These are phyloP conservation scores for Phaeosphaeriaceae sp. DNA, from an alignment of 2,329 filamentous ascomycete species.

Conservation along the genomic window DNA sequence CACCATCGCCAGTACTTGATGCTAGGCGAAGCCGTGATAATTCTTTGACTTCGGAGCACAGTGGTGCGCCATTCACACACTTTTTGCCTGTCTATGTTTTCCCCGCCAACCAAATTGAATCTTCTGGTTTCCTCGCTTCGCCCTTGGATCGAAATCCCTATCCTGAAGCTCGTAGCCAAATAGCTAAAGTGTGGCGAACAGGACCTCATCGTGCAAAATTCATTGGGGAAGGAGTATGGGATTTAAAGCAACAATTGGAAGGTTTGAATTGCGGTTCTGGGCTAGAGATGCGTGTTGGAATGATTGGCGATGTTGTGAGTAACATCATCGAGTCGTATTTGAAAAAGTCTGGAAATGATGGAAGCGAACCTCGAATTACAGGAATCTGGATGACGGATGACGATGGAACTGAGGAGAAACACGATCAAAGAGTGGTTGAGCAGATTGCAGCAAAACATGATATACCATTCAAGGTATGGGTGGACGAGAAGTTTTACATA, in stretches of 20 bases:
- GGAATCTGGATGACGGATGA: slow-evolving; percentile 78
- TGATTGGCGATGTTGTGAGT: slow-evolving; percentile 63
- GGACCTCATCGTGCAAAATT: slow-evolving; percentile 76
- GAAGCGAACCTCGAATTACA: slow-evolving; percentile 56
- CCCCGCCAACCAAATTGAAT: slow-evolving; percentile 72
- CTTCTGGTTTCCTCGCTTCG: slow-evolving; percentile 71
- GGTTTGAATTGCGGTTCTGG: slow-evolving; percentile 61
- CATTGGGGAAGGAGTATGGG: slow-evolving; percentile 74
- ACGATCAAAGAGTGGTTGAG: slow-evolving; percentile 65
- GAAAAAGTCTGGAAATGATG: slow-evolving; percentile 13
- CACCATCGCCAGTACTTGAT: slow-evolving; percentile 8
- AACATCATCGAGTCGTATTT: slow-evolving; percentile 60
- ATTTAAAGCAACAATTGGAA: slow-evolving; percentile 69
- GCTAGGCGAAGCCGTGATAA: slow-evolving; percentile 48
- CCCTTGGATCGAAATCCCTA: slow-evolving; percentile 62
- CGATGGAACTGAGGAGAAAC: slow-evolving; percentile 71
- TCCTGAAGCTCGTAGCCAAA: slow-evolving; percentile 68
- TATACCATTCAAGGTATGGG: slow-evolving; percentile 69
- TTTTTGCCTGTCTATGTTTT: slow-evolving; percentile 73
- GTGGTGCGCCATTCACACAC: slow-evolving; percentile 53
- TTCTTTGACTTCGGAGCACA: slow-evolving; percentile 30
- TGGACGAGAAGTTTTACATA: slow-evolving; percentile 79
- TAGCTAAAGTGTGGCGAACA: slow-evolving; percentile 74
- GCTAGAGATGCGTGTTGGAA: slow-evolving; percentile 69
- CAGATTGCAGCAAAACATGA: slow-evolving; percentile 59